Evolutionary conservation across 2,329 filamentous ascomycete genomes (phyloP).

Genomic region (Drechmeria coniospora): DNA sequence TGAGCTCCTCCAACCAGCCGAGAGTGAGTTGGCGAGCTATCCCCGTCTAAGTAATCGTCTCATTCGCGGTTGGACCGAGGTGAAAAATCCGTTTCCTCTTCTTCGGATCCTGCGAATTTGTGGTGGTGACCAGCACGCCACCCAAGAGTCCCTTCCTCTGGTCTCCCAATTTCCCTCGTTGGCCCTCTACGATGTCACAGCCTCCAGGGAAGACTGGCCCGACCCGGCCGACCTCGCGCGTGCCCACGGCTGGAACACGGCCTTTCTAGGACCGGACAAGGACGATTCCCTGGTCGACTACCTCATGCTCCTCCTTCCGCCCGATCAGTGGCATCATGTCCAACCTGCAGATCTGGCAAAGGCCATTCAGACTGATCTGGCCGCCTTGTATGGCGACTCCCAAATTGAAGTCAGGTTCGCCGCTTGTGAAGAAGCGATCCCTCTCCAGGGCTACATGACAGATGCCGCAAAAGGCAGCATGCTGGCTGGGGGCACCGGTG

Average conservation of each 20-base stretch:
- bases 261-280: conserved; percentile 8
- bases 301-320: conserved; percentile 18
- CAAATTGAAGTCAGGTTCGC: conserved; percentile 18
- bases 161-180: conserved; percentile 27
- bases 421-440: conserved; percentile 12
- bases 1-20: conserved; percentile 26
- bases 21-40: conserved; percentile 13
- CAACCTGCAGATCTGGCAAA: conserved; percentile 13
- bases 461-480: conserved; percentile 15
- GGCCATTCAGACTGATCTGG: conserved; percentile 19
- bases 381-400: conserved; percentile 17
- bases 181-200: conserved; percentile 27
- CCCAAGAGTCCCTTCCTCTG: conserved; percentile 24
- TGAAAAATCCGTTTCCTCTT: conserved; percentile 25
- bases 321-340: conserved; percentile 10
- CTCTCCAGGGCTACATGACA: conserved; percentile 18
- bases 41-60: conserved; percentile 28
- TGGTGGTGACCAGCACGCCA: conserved; percentile 25
- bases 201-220: conserved; percentile 20
- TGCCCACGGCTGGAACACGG: conserved; percentile 19
- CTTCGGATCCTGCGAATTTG: conserved; percentile 31
- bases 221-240: conserved; percentile 9
- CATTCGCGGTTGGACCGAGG: conserved; percentile 28
- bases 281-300: conserved; percentile 19
- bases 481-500: conserved; percentile 15